Evolutionary conservation across 2,329 filamentous ascomycete genomes (phyloP), one percentile per base, ranked within the genome.

Genomic region (Podosphaera aphanis): DNA sequence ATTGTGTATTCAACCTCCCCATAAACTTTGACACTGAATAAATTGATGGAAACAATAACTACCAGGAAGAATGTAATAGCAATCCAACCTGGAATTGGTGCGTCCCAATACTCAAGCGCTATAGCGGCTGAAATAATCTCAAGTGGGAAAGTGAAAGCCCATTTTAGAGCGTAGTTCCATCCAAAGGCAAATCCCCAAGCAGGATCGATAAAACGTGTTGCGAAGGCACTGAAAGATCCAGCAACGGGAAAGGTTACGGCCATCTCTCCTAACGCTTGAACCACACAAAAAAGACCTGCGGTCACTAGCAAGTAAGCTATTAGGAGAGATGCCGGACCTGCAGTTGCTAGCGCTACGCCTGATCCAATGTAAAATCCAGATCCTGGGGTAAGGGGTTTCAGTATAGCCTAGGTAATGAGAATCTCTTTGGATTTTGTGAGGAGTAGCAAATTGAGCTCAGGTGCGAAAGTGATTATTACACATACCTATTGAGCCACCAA

Each of bases 101-200:
- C 83, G 45, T 75, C 73, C 85, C 86, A 94, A 57, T 83, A 93
- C 23, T 77, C 69, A 43, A 93, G 76, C 0, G 83, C 92, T 18
- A 93, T 74, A 1, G 83, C 78, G 1, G 84, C 85, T 1, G 84
- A 81, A 52, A 93, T 83, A 46, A 93, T 79, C 60, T 93, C 85
- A 38, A 93, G 66, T 0, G 85, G 85, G 43, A 93, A 63, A 0
- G 85, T 75, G 39, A 85, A 71, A 1, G 92, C 69, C 84, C 85
- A 93, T 62, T 90, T 81, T 51, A 93, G 60, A 2, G 82, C 83
- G 61, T 93, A 92, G 70, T 92, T 93, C 84, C 83, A 93, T 11
- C 84, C 85, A 77, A 90, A 86, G 40, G 85, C 83, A 57, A 93
- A 93, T 0, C 85, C 86, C 84, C 83, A 93, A 0, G 86, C 86